These are phyloP conservation scores for Panicum hallii DNA, from an alignment of 202 grass and related monocot genomes.

Conservation along the genomic window DNA sequence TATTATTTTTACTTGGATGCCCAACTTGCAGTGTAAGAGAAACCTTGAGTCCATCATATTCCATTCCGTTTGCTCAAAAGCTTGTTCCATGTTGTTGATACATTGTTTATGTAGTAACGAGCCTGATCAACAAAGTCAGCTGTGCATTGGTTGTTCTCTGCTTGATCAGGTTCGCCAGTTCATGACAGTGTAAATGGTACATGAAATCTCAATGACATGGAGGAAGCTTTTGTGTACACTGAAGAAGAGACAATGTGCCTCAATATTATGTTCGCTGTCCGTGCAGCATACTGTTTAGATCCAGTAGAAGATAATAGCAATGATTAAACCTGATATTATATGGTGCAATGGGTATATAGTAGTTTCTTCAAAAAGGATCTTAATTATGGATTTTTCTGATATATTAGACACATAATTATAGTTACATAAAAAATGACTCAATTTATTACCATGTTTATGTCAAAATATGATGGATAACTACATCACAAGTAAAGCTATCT, in stretches of 20 bases:
- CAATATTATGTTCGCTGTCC: not conserved
- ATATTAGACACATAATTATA: not conserved
- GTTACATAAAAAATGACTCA: not conserved
- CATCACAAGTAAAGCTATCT: constrained; percentile 9
- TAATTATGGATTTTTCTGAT: not conserved
- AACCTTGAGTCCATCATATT: not conserved
- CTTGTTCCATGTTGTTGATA: not conserved
- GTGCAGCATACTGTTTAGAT: not conserved
- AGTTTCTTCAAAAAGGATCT: not conserved
- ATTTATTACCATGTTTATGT: constrained; percentile 6
- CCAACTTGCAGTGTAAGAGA: not conserved
- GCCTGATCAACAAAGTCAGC: not conserved
- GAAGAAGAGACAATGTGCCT: too few relatives aligned
- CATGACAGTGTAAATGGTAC: not conserved
- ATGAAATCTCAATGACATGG: not conserved
- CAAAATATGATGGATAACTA: constrained; percentile 15
- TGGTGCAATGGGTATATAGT: not conserved
- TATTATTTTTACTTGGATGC: not conserved
- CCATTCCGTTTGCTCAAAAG: not conserved
- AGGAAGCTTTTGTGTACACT: too few relatives aligned
- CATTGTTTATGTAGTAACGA: not conserved
- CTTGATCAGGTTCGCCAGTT: not conserved
- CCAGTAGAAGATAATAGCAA: not conserved
- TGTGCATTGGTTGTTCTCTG: not conserved
- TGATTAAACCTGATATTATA: not conserved